Conservation (phyloP, 2,329 filamentous ascomycete species). For the Neonectria neomacrospora region DNA sequence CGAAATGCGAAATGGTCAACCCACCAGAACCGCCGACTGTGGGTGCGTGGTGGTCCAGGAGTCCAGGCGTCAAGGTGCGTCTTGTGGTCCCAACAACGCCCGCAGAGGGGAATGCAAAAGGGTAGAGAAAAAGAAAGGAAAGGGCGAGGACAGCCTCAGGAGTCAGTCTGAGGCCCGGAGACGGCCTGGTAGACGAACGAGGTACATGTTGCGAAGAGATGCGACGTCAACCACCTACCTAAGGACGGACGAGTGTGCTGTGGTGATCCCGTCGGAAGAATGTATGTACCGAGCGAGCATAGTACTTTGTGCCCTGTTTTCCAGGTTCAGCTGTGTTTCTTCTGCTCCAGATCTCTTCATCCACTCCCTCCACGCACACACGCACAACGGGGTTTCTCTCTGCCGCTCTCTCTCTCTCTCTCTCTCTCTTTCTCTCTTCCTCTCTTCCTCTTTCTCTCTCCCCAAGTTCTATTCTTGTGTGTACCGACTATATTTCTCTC, state of each 20-base stretch:
- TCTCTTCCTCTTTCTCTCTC: no score
- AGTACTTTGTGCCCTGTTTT: neutral
- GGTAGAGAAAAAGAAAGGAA: slow-evolving; percentile 27
- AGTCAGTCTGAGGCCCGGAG: neutral
- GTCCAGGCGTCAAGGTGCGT: neutral
- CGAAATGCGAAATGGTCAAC: no score
- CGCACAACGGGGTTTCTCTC: no score
- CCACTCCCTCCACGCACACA: neutral
- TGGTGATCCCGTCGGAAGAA: no score
- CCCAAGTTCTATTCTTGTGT: no score
- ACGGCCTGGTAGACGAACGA: neutral
- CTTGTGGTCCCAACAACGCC: slow-evolving; percentile 17
- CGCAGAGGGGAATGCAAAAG: slow-evolving; percentile 16
- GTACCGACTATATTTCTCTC: no score
- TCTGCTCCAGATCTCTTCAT: neutral
- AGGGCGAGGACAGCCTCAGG: neutral
- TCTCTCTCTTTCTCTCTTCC: no score
- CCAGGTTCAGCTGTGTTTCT: neutral
- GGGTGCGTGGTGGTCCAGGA: slow-evolving; percentile 7
- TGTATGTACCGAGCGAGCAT: no score
- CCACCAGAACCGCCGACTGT: neutral
- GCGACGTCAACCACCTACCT: neutral
- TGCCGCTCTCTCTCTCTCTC: no score
- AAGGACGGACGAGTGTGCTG: neutral
- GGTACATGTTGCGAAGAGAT: slow-evolving; percentile 17